These are phyloP conservation scores for Camellia lanceoleosa DNA, from an alignment of 148 eudicot species.

Conservation along the genomic window DNA sequence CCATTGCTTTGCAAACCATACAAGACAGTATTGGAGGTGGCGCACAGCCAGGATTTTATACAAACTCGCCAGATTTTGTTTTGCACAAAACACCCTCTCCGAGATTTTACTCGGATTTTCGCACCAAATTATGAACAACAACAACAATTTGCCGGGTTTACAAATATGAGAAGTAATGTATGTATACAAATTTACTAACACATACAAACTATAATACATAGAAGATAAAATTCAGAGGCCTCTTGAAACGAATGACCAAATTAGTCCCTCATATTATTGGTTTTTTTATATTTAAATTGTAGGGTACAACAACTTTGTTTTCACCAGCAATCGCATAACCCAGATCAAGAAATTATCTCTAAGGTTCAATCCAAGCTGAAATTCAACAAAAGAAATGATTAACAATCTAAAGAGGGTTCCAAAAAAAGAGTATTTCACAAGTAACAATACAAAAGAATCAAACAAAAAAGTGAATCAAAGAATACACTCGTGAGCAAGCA, in stretches of 20 bases:
- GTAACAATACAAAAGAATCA: slow-evolving; percentile 7
- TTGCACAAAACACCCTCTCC: slow-evolving; percentile 25
- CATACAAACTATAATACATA: slow-evolving; percentile 31
- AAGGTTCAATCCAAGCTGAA: slow-evolving; percentile 31
- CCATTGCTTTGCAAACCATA: slow-evolving; percentile 60
- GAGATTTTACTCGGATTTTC: slow-evolving; percentile 32
- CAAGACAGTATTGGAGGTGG: slow-evolving; percentile 38
- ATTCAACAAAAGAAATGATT: slow-evolving; percentile 11
- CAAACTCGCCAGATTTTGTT: slow-evolving; percentile 61
- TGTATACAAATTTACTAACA: slow-evolving; percentile 8
- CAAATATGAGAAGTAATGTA: slow-evolving; percentile 1
- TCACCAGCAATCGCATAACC: slow-evolving; percentile 20
- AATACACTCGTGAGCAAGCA: slow-evolving; percentile 63
- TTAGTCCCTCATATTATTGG: slow-evolving; percentile 41
- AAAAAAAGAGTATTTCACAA: slow-evolving; percentile 15
- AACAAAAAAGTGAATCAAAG: slow-evolving; percentile 29
- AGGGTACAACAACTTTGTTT: slow-evolving; percentile 23
- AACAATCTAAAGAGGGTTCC: background rate
- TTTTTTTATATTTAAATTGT: background rate
- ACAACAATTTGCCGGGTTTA: slow-evolving; percentile 12
- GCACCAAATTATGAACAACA: slow-evolving; percentile 12
- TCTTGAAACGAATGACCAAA: slow-evolving; percentile 31
- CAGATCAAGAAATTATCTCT: slow-evolving; percentile 27
- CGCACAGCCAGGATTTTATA: slow-evolving; percentile 44
- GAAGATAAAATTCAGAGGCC: slow-evolving; percentile 18